Evolutionary conservation across 2,329 filamentous ascomycete genomes (phyloP), one percentile per base, ranked within the genome.

Genomic region (Polytolypa hystricis): DNA sequence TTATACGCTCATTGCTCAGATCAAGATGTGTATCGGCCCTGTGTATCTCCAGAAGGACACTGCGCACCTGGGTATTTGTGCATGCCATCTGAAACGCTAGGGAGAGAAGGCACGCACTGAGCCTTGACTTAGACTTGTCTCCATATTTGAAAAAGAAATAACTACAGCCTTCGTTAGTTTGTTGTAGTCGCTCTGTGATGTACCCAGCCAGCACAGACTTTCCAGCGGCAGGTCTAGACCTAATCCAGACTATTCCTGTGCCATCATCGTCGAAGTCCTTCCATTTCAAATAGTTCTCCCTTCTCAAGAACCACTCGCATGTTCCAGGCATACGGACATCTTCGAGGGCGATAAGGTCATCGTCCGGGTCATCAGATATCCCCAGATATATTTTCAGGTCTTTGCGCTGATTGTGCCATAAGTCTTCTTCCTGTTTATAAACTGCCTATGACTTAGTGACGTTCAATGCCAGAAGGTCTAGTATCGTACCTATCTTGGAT

Each of bases 81-180:
- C 37, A 26, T 7, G 55, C 55, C 54, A 59, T 60, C 36, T 62
- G 60, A 25, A 50, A 57, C 10, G 58, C 53, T 5, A 62, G 33
- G 2, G 48, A 51, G 3, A 51, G 43, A 1, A 62, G 46, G 20
- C 49, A 55, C 4, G 21, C 8, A 27, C 47, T 42, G 1, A 56
- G 31, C 3, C 19, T 33, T 3, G 50, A 50, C 21, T 54, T 56
- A 1, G 41, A 40, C 9, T 38, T 48, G 14, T 58, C 49, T 3
- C 50, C 48, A 30, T 53, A 35, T 25, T 48, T 54, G 42, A 62
- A 61, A 42, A 61, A 61, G 39, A 53, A 60, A 38, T 53, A 61
- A 21, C 44, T 48, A 39, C 49, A 57, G 3, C 37, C 14, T 0
- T 32, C 21, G 5, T 36, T 38, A 2, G 39, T 33, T 1, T 44